Conservation (phyloP, 148 eudicot genomes). For the Tetragonia tetragonoides region DNA sequence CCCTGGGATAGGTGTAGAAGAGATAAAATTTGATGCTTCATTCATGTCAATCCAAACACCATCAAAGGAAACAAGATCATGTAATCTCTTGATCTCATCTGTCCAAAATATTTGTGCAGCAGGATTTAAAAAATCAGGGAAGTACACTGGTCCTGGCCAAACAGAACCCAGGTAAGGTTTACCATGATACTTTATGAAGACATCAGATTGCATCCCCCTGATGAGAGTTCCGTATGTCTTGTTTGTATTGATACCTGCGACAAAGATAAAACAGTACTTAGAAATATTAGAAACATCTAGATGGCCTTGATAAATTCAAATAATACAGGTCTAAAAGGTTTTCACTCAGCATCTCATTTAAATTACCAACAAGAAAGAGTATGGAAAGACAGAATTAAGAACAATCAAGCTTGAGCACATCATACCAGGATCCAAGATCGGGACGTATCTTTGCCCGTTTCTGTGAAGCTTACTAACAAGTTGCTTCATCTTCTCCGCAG, state of each 20-base stretch:
- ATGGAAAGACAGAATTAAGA: background rate
- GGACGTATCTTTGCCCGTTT: conserved; percentile 45
- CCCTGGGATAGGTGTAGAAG: conserved; percentile 23
- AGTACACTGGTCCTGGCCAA: conserved; percentile 57
- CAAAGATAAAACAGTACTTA: background rate
- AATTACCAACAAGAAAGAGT: background rate
- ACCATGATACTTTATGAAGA: conserved; percentile 47
- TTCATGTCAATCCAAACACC: conserved; percentile 53
- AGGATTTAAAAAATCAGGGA: conserved; percentile 54
- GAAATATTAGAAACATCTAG: background rate
- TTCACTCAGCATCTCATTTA: background rate
- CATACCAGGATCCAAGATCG: conserved; percentile 51
- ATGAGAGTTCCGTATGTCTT: conserved; percentile 34
- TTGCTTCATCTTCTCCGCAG: conserved; percentile 36
- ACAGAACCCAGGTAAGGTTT: conserved; percentile 43
- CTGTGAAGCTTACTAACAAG: conserved; percentile 41
- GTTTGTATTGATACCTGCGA: conserved; percentile 42
- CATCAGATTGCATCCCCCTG: conserved; percentile 41
- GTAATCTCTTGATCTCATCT: conserved; percentile 44
- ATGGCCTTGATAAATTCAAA: background rate
- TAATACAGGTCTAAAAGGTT: background rate
- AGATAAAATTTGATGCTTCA: conserved; percentile 39
- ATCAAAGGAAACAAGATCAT: conserved; percentile 30
- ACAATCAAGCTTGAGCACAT: background rate
- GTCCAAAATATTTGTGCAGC: conserved; percentile 37